Base-by-base conservation (phyloP, 306 rosid genomes). In the Vicia villosa region DNA sequence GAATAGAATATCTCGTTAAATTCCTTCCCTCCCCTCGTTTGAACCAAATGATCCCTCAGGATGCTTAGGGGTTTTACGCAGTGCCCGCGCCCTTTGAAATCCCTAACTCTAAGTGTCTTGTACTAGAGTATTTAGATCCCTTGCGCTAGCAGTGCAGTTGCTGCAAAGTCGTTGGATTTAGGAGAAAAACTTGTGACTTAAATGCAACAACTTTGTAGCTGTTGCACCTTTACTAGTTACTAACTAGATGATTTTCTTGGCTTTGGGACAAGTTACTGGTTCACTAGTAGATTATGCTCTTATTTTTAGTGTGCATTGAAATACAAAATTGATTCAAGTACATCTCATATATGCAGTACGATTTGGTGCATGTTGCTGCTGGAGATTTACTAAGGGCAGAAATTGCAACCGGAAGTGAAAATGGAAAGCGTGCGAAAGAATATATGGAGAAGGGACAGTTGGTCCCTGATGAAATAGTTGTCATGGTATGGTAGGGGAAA, bases 351-450 rank as follows among this genome's bases (percentile, higher is more conserved):
- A 43, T 84, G 88, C 96, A 94, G 98, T 91, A 87, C 63, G 88
- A 80, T 72, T 81, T 94, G 86, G 97, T 87, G 77, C 99, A 94
- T 63, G 52, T 94, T 20, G 85, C 99, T 80, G 99, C 97, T 74
- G 99, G 99, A 76, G 99, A 91, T 79, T 91, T 89, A 81, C 95
- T 94, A 7, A 84, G 99, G 79, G 86, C 92, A 6, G 99, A 94
- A 76, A 83, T 94, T 71, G 85, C 84, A 8, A 86, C 86, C 1
- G 97, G 89, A 69, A 94, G 96, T 78, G 82, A 84, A 38, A 88
- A 87, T 76, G 99, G 99, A 46, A 86, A 77, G 83, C 76, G 54
- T 19, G 99, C 99, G 15, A 94, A 80, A 76, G 78, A 89, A 37
- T 84, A 66, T 56, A 94, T 94, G 99, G 97, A 94, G 77, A 83